Evolutionary conservation across 768 basidiomycete species (phyloP).

Genomic region (Auriscalpium microsporum): DNA sequence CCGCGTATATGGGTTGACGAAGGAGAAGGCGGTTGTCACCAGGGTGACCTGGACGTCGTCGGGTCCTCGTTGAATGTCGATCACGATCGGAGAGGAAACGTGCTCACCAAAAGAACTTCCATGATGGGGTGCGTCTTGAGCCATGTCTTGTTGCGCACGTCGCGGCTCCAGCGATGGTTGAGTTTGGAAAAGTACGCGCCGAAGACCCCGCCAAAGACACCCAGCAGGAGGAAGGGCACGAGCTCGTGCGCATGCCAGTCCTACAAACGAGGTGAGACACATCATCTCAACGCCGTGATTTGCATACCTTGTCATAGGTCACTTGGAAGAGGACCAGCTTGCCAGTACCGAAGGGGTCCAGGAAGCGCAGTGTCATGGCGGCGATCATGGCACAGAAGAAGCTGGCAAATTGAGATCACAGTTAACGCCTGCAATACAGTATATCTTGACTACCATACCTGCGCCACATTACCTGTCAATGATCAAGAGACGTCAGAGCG

Average conservation of each 20-base stretch:
- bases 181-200: constrained; percentile 90
- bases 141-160: constrained; percentile 79
- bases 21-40: constrained; percentile 69
- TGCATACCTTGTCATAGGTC: constrained; percentile 68
- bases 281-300: not conserved
- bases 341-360: constrained; percentile 93
- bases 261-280: constrained; percentile 27
- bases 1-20: constrained; percentile 81
- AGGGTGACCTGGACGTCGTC: constrained; percentile 52
- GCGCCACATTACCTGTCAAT: constrained; percentile 77
- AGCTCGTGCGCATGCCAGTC: constrained; percentile 94
- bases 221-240: constrained; percentile 75
- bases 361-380: constrained; percentile 84
- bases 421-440: constrained; percentile 23
- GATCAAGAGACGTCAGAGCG: too few relatives aligned
- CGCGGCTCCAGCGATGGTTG: constrained; percentile 81
- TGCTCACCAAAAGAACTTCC: constrained; percentile 74
- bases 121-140: constrained; percentile 67
- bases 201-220: constrained; percentile 88
- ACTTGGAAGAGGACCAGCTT: constrained; percentile 91
- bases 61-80: not conserved
- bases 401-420: constrained; percentile 32
- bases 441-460: constrained; percentile 38
- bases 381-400: constrained; percentile 99
- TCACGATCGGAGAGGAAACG: not conserved